Conservation (phyloP, 345 rosid genomes). For the Citrus reticulata region DNA sequence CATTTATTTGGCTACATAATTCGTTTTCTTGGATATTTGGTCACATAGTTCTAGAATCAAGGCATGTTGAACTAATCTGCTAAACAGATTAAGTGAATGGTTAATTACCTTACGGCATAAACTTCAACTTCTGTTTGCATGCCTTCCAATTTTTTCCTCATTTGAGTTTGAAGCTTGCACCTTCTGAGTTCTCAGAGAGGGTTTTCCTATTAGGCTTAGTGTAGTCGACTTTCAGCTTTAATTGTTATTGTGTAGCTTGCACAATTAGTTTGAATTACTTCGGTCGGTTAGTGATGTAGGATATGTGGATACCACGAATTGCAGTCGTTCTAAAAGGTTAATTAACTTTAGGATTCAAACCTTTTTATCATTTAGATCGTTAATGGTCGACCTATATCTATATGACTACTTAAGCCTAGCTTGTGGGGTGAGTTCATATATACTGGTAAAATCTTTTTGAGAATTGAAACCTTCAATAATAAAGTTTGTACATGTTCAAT, state of each 20-base stretch:
- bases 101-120: background rate
- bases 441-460: no score
- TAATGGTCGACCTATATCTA: no score
- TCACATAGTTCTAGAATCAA: background rate
- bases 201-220: background rate
- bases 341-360: no score
- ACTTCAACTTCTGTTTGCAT: background rate
- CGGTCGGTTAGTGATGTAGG: background rate
- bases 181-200: background rate
- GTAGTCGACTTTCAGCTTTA: background rate
- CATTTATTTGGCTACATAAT: background rate
- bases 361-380: no score
- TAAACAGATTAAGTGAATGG: background rate
- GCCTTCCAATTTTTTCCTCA: background rate
- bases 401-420: no score
- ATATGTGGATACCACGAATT: background rate
- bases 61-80: background rate
- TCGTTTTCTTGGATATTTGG: background rate
- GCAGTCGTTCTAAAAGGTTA: background rate
- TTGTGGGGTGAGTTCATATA: no score
- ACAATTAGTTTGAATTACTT: background rate
- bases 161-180: background rate
- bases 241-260: background rate
- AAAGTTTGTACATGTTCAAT: no score
- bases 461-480: no score